phyloP scores from a whole-genome alignment of 441 rosid species.

The Erodium moschatum region DNA sequence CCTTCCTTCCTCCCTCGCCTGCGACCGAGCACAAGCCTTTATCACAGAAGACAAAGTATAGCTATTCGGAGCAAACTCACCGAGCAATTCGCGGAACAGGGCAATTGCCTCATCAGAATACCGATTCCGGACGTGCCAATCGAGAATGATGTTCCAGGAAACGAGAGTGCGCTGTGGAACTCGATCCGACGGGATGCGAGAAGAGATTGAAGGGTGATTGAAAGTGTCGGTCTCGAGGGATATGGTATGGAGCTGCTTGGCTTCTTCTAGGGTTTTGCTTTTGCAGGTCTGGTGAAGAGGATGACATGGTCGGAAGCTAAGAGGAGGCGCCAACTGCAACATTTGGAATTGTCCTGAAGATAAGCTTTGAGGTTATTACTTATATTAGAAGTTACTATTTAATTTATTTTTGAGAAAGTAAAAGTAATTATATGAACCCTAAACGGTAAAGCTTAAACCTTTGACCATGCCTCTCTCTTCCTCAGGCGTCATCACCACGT shows the following conservation, averaged over 20 bases:
- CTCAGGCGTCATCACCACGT: background rate
- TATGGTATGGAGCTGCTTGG: slow-evolving; percentile 36
- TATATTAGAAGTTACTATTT: too few relatives aligned
- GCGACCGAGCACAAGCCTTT: slow-evolving; percentile 41
- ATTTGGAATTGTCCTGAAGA: background rate
- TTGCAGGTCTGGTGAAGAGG: slow-evolving; percentile 28
- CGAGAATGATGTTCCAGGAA: slow-evolving; percentile 41
- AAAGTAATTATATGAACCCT: background rate
- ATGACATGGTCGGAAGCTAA: slow-evolving; percentile 13
- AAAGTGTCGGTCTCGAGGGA: slow-evolving; percentile 37
- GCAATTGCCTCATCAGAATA: slow-evolving; percentile 34
- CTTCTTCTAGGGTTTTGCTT: slow-evolving; percentile 23
- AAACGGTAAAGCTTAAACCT: background rate
- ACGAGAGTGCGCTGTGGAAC: slow-evolving; percentile 22
- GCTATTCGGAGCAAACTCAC: slow-evolving; percentile 28
- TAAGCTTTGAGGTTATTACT: too few relatives aligned
- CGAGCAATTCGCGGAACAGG: slow-evolving; percentile 29
- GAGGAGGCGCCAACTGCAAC: slow-evolving; percentile 9
- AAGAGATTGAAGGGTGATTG: slow-evolving; percentile 29
- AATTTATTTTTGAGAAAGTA: too few relatives aligned
- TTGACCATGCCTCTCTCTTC: background rate
- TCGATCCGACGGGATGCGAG: background rate
- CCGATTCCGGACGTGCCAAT: slow-evolving; percentile 38
- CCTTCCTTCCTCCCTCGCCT: slow-evolving; percentile 35
- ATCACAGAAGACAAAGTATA: slow-evolving; percentile 43